Percentiles rank a stretch among this genome's conserved stretches.
phyloP scores from a whole-genome alignment of 345 rosid genomes.

The Excoecaria agallocha region DNA sequence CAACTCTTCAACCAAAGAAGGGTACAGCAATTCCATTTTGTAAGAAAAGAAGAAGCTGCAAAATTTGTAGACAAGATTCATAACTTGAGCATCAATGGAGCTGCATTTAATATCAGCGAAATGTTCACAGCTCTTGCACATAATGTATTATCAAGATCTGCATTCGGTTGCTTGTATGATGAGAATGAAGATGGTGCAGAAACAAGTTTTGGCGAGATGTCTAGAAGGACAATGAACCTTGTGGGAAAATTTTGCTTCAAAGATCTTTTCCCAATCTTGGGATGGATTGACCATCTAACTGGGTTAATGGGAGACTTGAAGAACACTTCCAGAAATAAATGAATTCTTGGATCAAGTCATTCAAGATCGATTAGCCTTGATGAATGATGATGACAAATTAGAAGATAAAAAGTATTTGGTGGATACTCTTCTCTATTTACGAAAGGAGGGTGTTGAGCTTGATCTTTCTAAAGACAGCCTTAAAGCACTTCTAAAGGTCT shows the following conservation, averaged over 20 bases:
- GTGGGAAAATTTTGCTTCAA: not conserved
- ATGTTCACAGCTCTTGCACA: conserved; percentile 5
- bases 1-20: conserved; percentile 21
- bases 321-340: not conserved
- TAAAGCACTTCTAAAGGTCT: conserved; percentile 12
- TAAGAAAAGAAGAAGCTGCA: conserved; percentile 15
- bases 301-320: not conserved
- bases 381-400: not conserved
- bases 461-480: conserved; percentile 7
- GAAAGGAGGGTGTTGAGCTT: not conserved
- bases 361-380: not conserved
- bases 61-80: conserved; percentile 5
- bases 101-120: conserved; percentile 13
- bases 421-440: conserved; percentile 14
- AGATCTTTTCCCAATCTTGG: conserved; percentile 12
- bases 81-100: not conserved
- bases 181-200: not conserved
- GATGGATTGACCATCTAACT: conserved; percentile 11
- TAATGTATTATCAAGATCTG: conserved; percentile 6
- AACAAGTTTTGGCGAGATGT: conserved; percentile 10
- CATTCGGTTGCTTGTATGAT: conserved; percentile 11
- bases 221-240: not conserved
- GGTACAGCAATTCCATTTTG: conserved; percentile 15
- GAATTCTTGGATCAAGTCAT: conserved; percentile 16
- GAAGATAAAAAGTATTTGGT: conserved; percentile 9